Percentiles rank a stretch among this genome's conserved stretches.
phyloP scores from a whole-genome alignment of 2,329 filamentous ascomycete species.

The Orbilia blumenaviensis region DNA sequence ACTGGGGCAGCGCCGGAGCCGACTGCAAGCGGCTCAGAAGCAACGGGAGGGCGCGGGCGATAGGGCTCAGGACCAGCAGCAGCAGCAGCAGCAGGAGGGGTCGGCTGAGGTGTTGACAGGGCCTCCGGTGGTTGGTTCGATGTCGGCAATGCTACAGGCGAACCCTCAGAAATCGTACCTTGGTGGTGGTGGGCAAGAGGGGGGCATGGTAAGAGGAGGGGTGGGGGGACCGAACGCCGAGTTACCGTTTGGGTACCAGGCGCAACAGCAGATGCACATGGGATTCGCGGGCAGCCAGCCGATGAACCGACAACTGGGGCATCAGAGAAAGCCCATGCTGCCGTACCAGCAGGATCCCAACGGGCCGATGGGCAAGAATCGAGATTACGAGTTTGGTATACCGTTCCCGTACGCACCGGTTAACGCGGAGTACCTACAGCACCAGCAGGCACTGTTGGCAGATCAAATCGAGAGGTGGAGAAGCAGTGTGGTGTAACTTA shows the following conservation, averaged over 20 bases:
- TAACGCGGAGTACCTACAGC: conserved; percentile 50
- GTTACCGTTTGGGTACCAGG: conserved; percentile 47
- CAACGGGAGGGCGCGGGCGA: conserved; percentile 11
- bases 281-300: conserved; percentile 28
- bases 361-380: neutral
- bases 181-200: conserved; percentile 1
- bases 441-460: conserved; percentile 45
- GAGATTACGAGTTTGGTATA: conserved; percentile 45
- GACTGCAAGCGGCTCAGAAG: conserved; percentile 67
- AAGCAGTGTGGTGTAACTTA: conserved; percentile 53
- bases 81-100: neutral
- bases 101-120: too few species aligned
- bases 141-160: conserved; percentile 13
- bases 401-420: conserved; percentile 51
- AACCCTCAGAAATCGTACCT: conserved; percentile 20
- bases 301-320: conserved; percentile 1
- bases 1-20: conserved; percentile 76
- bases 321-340: conserved; percentile 28
- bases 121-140: neutral
- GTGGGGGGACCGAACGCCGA: conserved; percentile 31
- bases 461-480: conserved; percentile 52
- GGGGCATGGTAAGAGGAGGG: conserved; percentile 15
- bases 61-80: conserved; percentile 7
- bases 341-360: conserved; percentile 29
- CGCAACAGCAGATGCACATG: conserved; percentile 51